phyloP scores from a whole-genome alignment of 1,284 basidiomycete species.

The Naganishia sp. region DNA sequence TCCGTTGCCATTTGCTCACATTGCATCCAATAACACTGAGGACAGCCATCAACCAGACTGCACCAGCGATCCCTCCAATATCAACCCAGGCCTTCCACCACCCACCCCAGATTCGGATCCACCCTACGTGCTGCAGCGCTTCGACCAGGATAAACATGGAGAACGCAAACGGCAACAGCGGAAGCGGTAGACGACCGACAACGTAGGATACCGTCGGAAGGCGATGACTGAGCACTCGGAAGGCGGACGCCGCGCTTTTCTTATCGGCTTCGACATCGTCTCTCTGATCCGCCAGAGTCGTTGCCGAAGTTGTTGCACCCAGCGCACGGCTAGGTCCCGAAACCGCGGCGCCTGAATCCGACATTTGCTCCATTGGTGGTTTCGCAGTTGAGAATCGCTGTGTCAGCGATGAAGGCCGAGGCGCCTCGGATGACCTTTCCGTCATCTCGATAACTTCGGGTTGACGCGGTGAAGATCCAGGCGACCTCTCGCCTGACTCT shows the following conservation, averaged over 20 bases:
- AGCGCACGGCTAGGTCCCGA: not conserved
- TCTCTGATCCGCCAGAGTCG: not conserved
- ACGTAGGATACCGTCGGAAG: constrained; percentile 76
- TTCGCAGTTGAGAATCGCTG: constrained; percentile 7
- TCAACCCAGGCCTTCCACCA: constrained; percentile 66
- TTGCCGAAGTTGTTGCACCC: not conserved
- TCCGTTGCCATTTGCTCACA: constrained; percentile 44
- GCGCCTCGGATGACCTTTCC: not conserved
- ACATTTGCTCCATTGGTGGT: not conserved
- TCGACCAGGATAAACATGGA: constrained; percentile 94
- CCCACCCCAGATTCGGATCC: constrained; percentile 79
- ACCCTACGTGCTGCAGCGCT: constrained; percentile 78
- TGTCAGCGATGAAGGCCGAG: constrained; percentile 8
- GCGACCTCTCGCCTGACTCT: constrained; percentile 9
- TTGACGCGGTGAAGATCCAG: not conserved
- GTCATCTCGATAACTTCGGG: constrained; percentile 19
- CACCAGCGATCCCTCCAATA: constrained; percentile 52
- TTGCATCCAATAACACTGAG: constrained; percentile 77
- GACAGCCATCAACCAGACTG: constrained; percentile 59
- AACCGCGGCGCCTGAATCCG: not conserved
- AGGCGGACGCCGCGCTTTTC: constrained; percentile 12
- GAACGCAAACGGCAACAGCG: constrained; percentile 84
- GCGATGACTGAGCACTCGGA: constrained; percentile 36
- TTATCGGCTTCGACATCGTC: constrained; percentile 14
- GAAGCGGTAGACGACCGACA: constrained; percentile 59